Evolutionary conservation across 1,284 basidiomycete species (phyloP).

Genomic region (Moesziomyces sp.): DNA sequence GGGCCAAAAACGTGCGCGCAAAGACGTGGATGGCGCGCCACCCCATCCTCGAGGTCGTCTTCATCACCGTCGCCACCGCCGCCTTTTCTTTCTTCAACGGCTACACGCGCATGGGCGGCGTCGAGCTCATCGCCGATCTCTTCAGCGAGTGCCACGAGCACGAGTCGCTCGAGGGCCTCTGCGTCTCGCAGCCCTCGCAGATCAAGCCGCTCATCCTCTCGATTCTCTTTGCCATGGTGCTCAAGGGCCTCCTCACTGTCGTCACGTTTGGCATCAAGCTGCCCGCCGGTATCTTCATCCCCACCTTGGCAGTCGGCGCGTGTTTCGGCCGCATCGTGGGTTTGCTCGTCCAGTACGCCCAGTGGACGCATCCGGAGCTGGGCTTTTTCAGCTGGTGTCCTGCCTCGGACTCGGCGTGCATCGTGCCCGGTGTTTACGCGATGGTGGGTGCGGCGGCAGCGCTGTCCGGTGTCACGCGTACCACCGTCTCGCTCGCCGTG

Average conservation of each 20-base stretch:
- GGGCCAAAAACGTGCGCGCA: slow-evolving; percentile 72
- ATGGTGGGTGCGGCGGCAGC: slow-evolving; percentile 84
- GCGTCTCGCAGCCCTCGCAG: slow-evolving; percentile 75
- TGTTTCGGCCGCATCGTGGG: slow-evolving; percentile 91
- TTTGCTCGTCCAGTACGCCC: slow-evolving; percentile 82
- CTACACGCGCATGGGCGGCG: slow-evolving; percentile 91
- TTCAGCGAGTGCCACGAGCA: slow-evolving; percentile 71
- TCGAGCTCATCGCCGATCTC: slow-evolving; percentile 80
- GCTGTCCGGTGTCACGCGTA: slow-evolving; percentile 78
- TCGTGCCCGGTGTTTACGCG: slow-evolving; percentile 83
- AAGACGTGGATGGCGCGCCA: slow-evolving; percentile 70
- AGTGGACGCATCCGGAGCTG: slow-evolving; percentile 76
- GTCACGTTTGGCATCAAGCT: slow-evolving; percentile 87
- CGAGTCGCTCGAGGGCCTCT: slow-evolving; percentile 76
- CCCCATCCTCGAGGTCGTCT: slow-evolving; percentile 83
- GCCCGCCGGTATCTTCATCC: slow-evolving; percentile 91
- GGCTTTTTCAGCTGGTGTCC: slow-evolving; percentile 73
- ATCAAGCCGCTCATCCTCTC: slow-evolving; percentile 77
- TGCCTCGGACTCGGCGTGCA: slow-evolving; percentile 62
- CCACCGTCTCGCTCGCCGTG: slow-evolving; percentile 90
- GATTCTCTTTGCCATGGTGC: slow-evolving; percentile 74
- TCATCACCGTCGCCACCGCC: slow-evolving; percentile 72
- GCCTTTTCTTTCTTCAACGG: slow-evolving; percentile 87
- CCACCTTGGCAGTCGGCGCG: slow-evolving; percentile 92
- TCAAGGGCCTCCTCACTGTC: slow-evolving; percentile 78